Base-by-base conservation (phyloP, 1,139 yeast genomes). In the Blastobotrys raffinosifermentans region DNA sequence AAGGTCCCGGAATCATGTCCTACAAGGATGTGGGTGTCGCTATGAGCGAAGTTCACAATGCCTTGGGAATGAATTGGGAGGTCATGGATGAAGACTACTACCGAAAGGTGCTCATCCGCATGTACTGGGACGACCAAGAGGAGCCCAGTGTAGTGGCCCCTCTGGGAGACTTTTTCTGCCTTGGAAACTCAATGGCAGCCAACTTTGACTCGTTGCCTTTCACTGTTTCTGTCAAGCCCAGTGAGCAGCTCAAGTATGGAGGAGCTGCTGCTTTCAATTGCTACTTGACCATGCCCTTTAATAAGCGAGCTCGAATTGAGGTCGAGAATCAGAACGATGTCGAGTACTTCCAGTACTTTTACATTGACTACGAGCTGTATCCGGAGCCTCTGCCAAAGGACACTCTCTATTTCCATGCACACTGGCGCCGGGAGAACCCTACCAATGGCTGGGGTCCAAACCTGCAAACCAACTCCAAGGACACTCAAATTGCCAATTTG, bases 391-490 rank as follows among this genome's bases (percentile, higher is more conserved):
- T 16, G n/a, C 31, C 35, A 16, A 17, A 32, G 10, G 35, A 32
- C 16, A 26, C 30, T 4, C 31, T 32, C 16, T 32, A 32, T 13
- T 32, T 32, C 31, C 35, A 32, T 17, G 35, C 35, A 9, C 31
- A 32, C 17, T 32, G 35, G 35, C 17, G 15, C 13, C 35, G 35
- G 10, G 35, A 32, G 17, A 32, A 32, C 13, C 35, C 35, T 3
- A 32, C 35, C 10, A 25, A 32, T 5, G 35, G 35, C 13, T 32
- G 35, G 35, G 35, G 35, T 4, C 35, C 35, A 19, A 32, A 33
- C 16, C 14, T 33, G 26, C 37, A 33, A 26, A 33, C 37, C 17
- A 33, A 33, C 26, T 11, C 19, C 17, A 33, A 33, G 21, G 21
- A 33, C 26, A 27, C 21, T 4, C 31, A 19, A 16, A 27, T 33